Base-by-base conservation (phyloP, 2,329 filamentous ascomycete species). In the Didymella arachidicola region DNA sequence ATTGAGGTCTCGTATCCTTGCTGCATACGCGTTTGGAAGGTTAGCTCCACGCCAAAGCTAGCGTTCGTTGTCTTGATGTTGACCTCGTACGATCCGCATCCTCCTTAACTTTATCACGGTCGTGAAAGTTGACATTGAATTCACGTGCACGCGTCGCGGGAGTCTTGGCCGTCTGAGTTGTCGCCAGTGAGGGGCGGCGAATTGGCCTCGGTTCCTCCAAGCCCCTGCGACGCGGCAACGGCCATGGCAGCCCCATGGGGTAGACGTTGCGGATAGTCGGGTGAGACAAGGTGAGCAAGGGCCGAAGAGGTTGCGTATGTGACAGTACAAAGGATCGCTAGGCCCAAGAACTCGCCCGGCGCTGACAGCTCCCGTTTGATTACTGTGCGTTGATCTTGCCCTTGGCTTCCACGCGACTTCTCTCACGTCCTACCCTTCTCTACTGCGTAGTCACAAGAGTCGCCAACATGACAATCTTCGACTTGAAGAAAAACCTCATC, bases 401-500 rank as follows among this genome's bases (percentile, higher is more conserved):
- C 45, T 54, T 34, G 36, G 32, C 46, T 47, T 51, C 50, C 41
- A 32, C 41, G 30, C 34, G 39, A 34, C 39, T 4, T 22, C 26
- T 10, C 27, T 26, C 30, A 39, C 19, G 6, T 10, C 30, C 16
- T 12, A 14, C 26, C 26, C 6, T 4, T 16, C 27, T 29, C 39
- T n/a, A 26, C 22, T 18, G 18, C 43, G 34, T 16, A 4, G 7
- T 16, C 10, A 18, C 6, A 7, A 11, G n/a, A 3, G 1, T 16
- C n/a, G 25, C 18, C 62, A 70, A 22, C 4, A 73, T 73, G 71
- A 60, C 67, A 2, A 10, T 66, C 12, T 75, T 75, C 43, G 67
- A 75, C 46, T 49, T 75, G 22, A 74, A 73, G 61, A 69, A 75
- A 59, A 68, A 75, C 29, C 71, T 75, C 34, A 65, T 74, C 57